Evolutionary conservation across 2,329 filamentous ascomycete genomes (phyloP).

Genomic region (Ophiostoma tasmaniense): DNA sequence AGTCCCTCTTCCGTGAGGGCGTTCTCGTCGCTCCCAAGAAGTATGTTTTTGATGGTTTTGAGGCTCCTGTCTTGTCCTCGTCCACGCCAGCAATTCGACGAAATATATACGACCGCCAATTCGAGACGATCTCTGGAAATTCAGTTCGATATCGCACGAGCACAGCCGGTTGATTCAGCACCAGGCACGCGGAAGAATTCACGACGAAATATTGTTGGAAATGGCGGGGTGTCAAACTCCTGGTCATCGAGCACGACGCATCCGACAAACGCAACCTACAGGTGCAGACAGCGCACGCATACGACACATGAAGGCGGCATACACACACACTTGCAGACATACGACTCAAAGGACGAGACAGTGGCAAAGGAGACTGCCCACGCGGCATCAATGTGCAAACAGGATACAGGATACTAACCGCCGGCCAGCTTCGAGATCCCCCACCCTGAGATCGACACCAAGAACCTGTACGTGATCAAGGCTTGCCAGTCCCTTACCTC

Average conservation of each 20-base stretch:
- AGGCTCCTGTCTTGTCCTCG: not conserved
- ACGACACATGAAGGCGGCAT: not conserved
- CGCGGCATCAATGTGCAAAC: not conserved
- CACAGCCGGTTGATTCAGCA: not conserved
- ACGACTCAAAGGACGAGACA: conserved; percentile 2
- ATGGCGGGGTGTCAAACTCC: not conserved
- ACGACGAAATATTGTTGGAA: not conserved
- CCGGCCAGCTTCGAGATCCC: conserved; percentile 28
- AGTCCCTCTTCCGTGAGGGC: conserved; percentile 82
- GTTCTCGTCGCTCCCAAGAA: conserved; percentile 98
- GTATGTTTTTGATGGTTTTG: conserved; percentile 17
- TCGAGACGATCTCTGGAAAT: not conserved
- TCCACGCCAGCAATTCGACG: not conserved
- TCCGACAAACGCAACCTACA: no score
- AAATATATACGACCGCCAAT: not conserved
- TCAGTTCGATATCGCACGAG: not conserved
- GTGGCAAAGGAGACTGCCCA: not conserved
- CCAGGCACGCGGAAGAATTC: not conserved
- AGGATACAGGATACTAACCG: conserved; percentile 10
- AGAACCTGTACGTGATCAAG: conserved; percentile 99
- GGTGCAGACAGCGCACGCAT: not conserved
- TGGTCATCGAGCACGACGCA: not conserved
- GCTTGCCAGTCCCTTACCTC: conserved; percentile 96
- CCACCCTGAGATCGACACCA: conserved; percentile 95
- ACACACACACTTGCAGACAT: not conserved